Percentiles rank a stretch among this genome's conserved stretches.
These are phyloP conservation scores for Trichosanthes truncata DNA, from an alignment of 306 rosid species.

Conservation along the genomic window DNA sequence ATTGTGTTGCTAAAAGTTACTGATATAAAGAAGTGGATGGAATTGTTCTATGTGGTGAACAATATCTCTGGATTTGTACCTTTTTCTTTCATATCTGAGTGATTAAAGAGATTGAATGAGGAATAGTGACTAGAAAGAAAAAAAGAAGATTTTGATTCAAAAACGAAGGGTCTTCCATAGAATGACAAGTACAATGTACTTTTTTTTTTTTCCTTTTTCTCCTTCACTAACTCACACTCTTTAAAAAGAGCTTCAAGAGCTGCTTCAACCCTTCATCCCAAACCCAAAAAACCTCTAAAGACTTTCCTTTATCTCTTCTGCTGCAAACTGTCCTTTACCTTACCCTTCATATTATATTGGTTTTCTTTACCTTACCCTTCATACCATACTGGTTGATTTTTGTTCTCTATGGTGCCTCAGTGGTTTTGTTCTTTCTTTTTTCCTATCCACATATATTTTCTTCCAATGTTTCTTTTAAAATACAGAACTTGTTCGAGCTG, in stretches of 20 bases:
- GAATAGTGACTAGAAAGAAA: constrained; percentile 25
- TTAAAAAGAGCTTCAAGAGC: constrained; percentile 39
- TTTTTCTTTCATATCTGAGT: constrained; percentile 16
- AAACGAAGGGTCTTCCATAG: constrained; percentile 37
- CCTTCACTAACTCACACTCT: constrained; percentile 41
- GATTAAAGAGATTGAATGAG: constrained; percentile 31
- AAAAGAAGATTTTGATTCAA: constrained; percentile 18
- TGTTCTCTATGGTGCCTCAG: too few relatives aligned
- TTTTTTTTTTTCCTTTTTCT: constrained; percentile 22
- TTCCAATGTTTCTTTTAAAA: too few relatives aligned
- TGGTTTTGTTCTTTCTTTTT: too few relatives aligned
- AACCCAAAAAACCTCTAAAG: constrained; percentile 16
- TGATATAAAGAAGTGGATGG: too few relatives aligned
- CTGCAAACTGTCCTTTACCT: too few relatives aligned
- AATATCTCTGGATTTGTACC: constrained; percentile 10
- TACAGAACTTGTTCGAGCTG: too few relatives aligned
- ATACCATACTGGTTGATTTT: too few relatives aligned
- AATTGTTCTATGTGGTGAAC: too few relatives aligned
- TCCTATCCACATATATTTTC: too few relatives aligned
- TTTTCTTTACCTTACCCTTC: too few relatives aligned
- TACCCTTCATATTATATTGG: background rate
- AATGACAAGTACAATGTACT: constrained; percentile 38
- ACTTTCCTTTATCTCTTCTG: constrained; percentile 17
- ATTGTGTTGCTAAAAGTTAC: too few relatives aligned
- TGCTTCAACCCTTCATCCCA: constrained; percentile 17